A percentile compares a stretch with the other conserved stretches of the same genome.
Evolutionary conservation across 768 basidiomycete species (phyloP).

Genomic region (Collybia mongolica): DNA sequence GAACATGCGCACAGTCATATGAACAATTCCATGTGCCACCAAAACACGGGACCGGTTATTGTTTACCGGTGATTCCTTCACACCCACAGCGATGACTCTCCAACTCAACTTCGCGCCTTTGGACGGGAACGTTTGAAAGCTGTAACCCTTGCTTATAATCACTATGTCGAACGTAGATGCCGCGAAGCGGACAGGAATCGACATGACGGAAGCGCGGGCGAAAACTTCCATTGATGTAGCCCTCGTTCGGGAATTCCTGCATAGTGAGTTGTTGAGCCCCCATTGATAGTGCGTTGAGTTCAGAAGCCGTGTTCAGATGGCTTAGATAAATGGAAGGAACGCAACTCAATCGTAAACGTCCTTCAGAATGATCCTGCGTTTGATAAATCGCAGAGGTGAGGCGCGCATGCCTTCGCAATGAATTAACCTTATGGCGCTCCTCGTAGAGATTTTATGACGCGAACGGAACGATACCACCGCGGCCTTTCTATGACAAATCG

Average conservation of each 20-base stretch:
- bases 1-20: no score
- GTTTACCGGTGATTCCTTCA: no score
- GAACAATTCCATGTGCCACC: no score
- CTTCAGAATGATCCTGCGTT: slow-evolving; percentile 57
- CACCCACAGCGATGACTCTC: no score
- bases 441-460: slow-evolving; percentile 53
- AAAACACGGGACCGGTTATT: no score
- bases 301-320: slow-evolving; percentile 37
- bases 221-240: slow-evolving; percentile 40
- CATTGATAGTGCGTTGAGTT: background rate
- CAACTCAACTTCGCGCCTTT: no score
- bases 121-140: no score
- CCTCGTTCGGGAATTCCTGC: slow-evolving; percentile 46
- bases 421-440: background rate
- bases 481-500: slow-evolving; percentile 54
- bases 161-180: slow-evolving; percentile 22
- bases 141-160: background rate
- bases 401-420: background rate
- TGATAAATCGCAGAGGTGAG: slow-evolving; percentile 55
- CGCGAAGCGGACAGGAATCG: slow-evolving; percentile 46
- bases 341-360: slow-evolving; percentile 39
- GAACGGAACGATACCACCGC: slow-evolving; percentile 55
- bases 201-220: slow-evolving; percentile 51
- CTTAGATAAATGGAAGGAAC: slow-evolving; percentile 46
- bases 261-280: slow-evolving; percentile 35